Base-by-base conservation (phyloP, 352 stramenopile species). In the Pelagophyceae sp. region DNA sequence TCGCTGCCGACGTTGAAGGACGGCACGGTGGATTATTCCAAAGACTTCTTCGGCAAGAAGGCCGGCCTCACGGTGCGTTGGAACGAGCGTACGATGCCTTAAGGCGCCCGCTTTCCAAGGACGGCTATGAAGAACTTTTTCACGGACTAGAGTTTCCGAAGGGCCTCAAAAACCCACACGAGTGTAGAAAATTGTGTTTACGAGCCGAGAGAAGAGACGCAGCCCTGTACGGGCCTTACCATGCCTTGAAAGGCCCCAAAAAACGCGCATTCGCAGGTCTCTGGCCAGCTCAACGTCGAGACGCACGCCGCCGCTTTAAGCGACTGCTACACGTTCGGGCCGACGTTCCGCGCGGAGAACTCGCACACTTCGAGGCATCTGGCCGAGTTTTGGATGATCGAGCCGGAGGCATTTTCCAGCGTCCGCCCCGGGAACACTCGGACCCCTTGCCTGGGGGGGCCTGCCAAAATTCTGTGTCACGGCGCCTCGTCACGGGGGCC, bases 241-340 rank as follows among this genome's bases (percentile, higher is more conserved):
- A n/a, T n/a, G n/a, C n/a, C n/a, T n/a, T n/a, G n/a, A n/a, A n/a
- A n/a, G n/a, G n/a, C n/a, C n/a, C n/a, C n/a, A n/a, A n/a, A n/a
- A n/a, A n/a, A n/a, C n/a, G n/a, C n/a, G n/a, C n/a, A n/a, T n/a
- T n/a, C n/a, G n/a, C n/a, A n/a, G n/a, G 96, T 99, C 0, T 97
- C 92, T n/a, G 93, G 93, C n/a, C 94, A 98, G 83, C 87, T 98
- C n/a, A 96, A 97, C 78, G 92, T 96, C 1, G 93, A 98, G 85
- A 96, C 91, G 58, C 90, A 96, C 84, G 92, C 90, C 82, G 95
- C 89, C 76, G 90, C 92, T 15, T 76, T 97, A 80, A 88, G 87
- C 78, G 93, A 96, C 76, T 90, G 96, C 58, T 96, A 97, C 85
- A 97, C 93, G 0, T 97, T 98, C 81, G 94, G 92, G 0, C 94